Evolutionary conservation across 768 basidiomycete genomes (phyloP), one percentile per base, ranked within the genome.

Genomic region (Sistotremastrum suecicum): DNA sequence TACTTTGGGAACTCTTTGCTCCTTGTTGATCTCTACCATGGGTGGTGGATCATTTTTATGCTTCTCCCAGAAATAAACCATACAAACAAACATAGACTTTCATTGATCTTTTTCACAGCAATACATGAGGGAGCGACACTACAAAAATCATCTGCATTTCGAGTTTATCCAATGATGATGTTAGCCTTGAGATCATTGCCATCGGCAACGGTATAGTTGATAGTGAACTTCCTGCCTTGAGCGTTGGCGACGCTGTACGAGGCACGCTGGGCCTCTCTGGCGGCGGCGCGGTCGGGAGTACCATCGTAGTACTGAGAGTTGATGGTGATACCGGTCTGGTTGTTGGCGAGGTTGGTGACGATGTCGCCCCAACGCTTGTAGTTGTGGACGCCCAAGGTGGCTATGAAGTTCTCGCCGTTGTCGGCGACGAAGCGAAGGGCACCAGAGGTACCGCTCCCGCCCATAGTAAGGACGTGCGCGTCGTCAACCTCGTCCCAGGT

Each of bases 381-480:
- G 56, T 63, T 63, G 57, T 69, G 61, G 29, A 68, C 56, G 1
- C 70, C 68, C 28, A 68, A 36, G 9, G 57, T 56, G 49, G 63
- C 50, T 30, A 65, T 42, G 58, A 65, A 60, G 7, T 40, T 46
- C 43, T 67, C 64, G 46, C 55, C 60, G 5, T 42, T 53, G 40
- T 57, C 55, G 5, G 54, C 50, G 32, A 36, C 32, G 53, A 68
- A 58, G 45, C 63, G 64, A 11, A 70, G 43, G 5, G 56, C 54
- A 7, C 68, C 64, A 9, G 64, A 67, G 0, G 64, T 68, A 37
- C 65, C 67, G 47, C 66, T 69, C 4, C 58, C 60, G 34, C 52
- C 55, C 58, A 66, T 66, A 42, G 36, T 58, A 49, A 70, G 60
- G 12, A 53, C 55, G 42, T 44, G 47, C 9, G 20, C 30, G 1